These are phyloP conservation scores for Cytidiella melzeri DNA, from an alignment of 768 basidiomycete species.

Conservation along the genomic window DNA sequence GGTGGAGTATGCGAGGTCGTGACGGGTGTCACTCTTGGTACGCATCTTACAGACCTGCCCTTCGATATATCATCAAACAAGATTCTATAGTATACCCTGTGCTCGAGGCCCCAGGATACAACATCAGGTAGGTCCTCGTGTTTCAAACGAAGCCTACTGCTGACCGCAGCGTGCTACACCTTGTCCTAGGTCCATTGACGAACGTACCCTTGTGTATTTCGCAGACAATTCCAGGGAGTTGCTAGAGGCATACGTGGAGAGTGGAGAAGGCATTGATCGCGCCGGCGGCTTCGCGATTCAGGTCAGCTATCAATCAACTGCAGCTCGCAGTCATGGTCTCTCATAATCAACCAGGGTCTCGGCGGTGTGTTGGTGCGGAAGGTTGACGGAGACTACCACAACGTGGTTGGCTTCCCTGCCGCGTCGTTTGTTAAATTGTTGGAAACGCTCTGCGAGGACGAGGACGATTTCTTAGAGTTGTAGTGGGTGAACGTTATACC, in stretches of 20 bases:
- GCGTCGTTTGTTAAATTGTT: slow-evolving; percentile 77
- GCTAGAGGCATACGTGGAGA: slow-evolving; percentile 76
- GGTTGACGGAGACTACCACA: slow-evolving; percentile 85
- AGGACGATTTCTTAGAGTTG: slow-evolving; percentile 57
- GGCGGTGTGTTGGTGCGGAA: slow-evolving; percentile 79
- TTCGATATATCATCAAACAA: background rate
- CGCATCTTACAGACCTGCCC: background rate
- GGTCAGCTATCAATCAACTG: slow-evolving; percentile 32
- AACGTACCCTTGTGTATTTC: slow-evolving; percentile 76
- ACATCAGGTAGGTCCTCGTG: slow-evolving; percentile 43
- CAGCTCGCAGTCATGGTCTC: background rate
- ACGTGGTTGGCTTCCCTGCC: slow-evolving; percentile 90
- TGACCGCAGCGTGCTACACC: background rate
- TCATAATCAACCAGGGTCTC: slow-evolving; percentile 45
- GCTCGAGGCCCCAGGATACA: slow-evolving; percentile 70
- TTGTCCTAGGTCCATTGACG: slow-evolving; percentile 63
- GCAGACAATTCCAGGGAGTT: slow-evolving; percentile 52
- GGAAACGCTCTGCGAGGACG: slow-evolving; percentile 66
- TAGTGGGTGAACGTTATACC: background rate
- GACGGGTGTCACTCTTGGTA: slow-evolving; percentile 82
- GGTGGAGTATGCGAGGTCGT: slow-evolving; percentile 88
- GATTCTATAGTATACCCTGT: slow-evolving; percentile 60
- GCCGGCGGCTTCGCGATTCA: slow-evolving; percentile 96
- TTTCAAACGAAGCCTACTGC: background rate
- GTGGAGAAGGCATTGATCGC: slow-evolving; percentile 78